phyloP scores from a whole-genome alignment of 768 basidiomycete genomes.

The Suillus placidus region DNA sequence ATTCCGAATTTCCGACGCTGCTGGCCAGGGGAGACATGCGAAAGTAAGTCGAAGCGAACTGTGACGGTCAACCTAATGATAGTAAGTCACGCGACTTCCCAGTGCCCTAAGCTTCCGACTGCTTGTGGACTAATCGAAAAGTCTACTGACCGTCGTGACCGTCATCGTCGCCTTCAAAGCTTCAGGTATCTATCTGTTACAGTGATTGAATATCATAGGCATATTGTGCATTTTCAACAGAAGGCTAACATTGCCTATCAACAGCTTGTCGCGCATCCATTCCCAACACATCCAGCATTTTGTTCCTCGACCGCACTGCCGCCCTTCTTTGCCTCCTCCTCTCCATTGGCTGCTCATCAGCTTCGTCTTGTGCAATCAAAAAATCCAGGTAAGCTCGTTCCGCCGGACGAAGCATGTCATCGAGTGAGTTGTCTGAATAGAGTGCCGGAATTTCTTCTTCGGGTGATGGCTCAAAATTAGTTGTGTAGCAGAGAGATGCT shows the following conservation, averaged over 20 bases:
- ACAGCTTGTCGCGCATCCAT: conserved; percentile 12
- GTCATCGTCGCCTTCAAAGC: too few species aligned
- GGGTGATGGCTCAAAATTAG: neutral
- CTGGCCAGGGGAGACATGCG: too few species aligned
- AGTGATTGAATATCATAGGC: neutral
- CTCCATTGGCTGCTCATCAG: conserved; percentile 7
- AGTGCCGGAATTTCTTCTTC: neutral
- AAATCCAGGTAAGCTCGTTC: conserved; percentile 9
- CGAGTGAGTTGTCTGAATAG: neutral
- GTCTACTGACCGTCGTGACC: too few species aligned
- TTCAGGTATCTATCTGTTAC: neutral
- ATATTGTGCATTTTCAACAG: neutral
- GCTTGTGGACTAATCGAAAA: too few species aligned
- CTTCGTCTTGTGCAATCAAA: conserved; percentile 7
- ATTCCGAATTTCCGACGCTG: neutral
- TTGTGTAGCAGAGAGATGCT: neutral
- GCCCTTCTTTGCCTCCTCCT: conserved; percentile 11
- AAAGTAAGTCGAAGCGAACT: too few species aligned
- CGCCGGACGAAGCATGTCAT: neutral
- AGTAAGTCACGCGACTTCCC: neutral
- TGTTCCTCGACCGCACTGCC: conserved; percentile 11
- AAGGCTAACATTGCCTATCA: neutral
- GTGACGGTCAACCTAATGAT: too few species aligned
- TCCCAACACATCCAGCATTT: conserved; percentile 16
- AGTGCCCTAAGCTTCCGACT: too few species aligned